Percentiles rank a stretch among this genome's conserved stretches.
Conservation (phyloP, 139 green algal species). For the Ostreobium quekettii region DNA sequence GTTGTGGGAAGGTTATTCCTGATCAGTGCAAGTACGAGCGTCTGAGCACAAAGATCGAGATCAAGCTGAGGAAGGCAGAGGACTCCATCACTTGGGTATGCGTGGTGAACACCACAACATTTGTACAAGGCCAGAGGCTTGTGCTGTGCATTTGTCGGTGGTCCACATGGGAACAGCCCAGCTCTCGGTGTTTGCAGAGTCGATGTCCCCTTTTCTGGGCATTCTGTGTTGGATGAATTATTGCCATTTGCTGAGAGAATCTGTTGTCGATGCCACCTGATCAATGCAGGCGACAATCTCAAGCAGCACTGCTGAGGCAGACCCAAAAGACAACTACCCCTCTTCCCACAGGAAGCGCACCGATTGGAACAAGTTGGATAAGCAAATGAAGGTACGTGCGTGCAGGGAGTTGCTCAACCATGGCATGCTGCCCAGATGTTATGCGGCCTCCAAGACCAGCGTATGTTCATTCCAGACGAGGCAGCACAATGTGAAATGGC, state of each 20-base stretch:
- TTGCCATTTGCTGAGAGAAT: no score
- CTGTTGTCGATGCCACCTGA: no score
- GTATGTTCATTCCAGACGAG: no score
- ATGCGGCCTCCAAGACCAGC: no score
- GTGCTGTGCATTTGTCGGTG: not conserved
- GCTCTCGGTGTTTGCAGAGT: no score
- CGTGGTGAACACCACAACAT: not conserved
- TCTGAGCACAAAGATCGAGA: slow-evolving; percentile 19
- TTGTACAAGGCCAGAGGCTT: not conserved
- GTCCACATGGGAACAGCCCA: slow-evolving; percentile 1
- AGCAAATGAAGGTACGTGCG: slow-evolving; percentile 21
- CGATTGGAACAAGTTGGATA: slow-evolving; percentile 27
- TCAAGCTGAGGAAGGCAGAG: slow-evolving; percentile 20
- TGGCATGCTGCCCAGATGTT: no score
- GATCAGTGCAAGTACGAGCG: slow-evolving; percentile 5
- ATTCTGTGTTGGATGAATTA: no score
- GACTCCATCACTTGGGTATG: slow-evolving; percentile 3
- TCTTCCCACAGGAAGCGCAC: slow-evolving; percentile 17
- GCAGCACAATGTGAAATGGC: no score
- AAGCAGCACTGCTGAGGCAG: no score
- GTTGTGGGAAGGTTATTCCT: slow-evolving; percentile 14
- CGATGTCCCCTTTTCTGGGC: no score
- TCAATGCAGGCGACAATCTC: no score
- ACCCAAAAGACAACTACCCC: not conserved
- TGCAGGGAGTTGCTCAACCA: no score